Evolutionary conservation across 192 early-diverging fungal species (phyloP).

Genomic region (Globomyces pollinis-pini): DNA sequence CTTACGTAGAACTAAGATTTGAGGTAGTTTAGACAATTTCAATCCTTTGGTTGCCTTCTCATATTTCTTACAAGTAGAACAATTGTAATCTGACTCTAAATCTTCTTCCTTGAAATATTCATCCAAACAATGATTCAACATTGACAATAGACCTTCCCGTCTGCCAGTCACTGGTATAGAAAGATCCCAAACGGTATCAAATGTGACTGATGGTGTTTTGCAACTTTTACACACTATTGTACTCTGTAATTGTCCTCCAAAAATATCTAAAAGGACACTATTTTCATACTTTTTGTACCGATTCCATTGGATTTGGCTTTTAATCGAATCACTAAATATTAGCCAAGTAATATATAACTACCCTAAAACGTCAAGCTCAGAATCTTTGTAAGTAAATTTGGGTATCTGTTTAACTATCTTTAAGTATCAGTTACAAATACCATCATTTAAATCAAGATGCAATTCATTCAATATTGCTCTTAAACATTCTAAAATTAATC

Average conservation of each 20-base stretch:
- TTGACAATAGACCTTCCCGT: slow-evolving; percentile 4
- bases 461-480: slow-evolving; percentile 41
- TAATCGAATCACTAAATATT: too few species aligned
- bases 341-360: slow-evolving; percentile 14
- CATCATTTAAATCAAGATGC: slow-evolving; percentile 45
- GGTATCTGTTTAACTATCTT: slow-evolving; percentile 15
- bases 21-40: slow-evolving; percentile 26
- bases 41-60: slow-evolving; percentile 27
- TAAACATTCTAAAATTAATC: too few species aligned
- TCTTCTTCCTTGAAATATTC: slow-evolving; percentile 63
- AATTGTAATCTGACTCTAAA: slow-evolving; percentile 61
- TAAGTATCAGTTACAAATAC: too few species aligned
- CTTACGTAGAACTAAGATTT: slow-evolving; percentile 47
- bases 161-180: slow-evolving; percentile 37
- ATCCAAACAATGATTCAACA: slow-evolving; percentile 41
- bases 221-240: slow-evolving; percentile 37
- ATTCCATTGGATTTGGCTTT: slow-evolving; percentile 41
- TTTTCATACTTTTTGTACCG: slow-evolving; percentile 21
- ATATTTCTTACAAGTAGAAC: slow-evolving; percentile 49
- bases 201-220: slow-evolving; percentile 34
- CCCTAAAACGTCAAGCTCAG: slow-evolving; percentile 35
- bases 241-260: slow-evolving; percentile 47
- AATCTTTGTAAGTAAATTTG: slow-evolving; percentile 34
- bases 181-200: slow-evolving; percentile 54
- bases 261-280: slow-evolving; percentile 41